Evolutionary conservation across 208 protist genomes (phyloP).

Genomic region (Leptomonas pyrrhocoris): DNA sequence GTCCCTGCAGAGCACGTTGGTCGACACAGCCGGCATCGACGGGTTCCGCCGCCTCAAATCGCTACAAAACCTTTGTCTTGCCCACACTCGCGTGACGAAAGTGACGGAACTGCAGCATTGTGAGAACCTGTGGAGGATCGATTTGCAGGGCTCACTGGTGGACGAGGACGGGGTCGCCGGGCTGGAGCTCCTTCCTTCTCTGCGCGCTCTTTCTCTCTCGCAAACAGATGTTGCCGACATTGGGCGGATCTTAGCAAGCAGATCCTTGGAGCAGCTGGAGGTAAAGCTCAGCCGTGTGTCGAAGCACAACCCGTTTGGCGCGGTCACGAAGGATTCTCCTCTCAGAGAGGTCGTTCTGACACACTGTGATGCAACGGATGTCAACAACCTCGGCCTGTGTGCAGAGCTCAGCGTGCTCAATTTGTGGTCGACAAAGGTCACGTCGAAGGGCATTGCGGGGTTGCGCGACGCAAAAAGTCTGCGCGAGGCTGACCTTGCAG

Average conservation of each 20-base stretch:
- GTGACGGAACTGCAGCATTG: constrained; percentile 22
- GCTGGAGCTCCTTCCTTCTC: constrained; percentile 18
- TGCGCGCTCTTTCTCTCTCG: constrained; percentile 32
- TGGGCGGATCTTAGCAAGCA: constrained; percentile 9
- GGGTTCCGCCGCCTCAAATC: constrained; percentile 18
- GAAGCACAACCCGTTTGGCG: constrained; percentile 4
- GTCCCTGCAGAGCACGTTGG: constrained; percentile 26
- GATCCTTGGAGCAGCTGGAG: constrained; percentile 21
- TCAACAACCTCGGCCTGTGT: constrained; percentile 18
- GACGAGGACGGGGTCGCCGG: constrained; percentile 15
- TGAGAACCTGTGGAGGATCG: constrained; percentile 18
- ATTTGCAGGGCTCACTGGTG: constrained; percentile 26
- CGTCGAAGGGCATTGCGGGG: constrained; percentile 24
- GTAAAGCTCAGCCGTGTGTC: constrained; percentile 22
- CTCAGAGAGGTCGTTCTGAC: constrained; percentile 32
- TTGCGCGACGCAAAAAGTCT: constrained; percentile 15
- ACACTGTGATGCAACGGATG: constrained; percentile 23
- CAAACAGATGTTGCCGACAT: constrained; percentile 23
- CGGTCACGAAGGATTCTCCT: constrained; percentile 7
- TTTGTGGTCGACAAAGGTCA: constrained; percentile 34
- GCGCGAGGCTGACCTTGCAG: constrained; percentile 35
- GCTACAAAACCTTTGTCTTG: constrained; percentile 31
- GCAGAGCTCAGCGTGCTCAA: constrained; percentile 22
- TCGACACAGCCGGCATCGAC: constrained; percentile 15
- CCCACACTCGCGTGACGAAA: constrained; percentile 28